Evolutionary conservation across 2,329 filamentous ascomycete genomes (phyloP).

Genomic region (Fusarium illudens): DNA sequence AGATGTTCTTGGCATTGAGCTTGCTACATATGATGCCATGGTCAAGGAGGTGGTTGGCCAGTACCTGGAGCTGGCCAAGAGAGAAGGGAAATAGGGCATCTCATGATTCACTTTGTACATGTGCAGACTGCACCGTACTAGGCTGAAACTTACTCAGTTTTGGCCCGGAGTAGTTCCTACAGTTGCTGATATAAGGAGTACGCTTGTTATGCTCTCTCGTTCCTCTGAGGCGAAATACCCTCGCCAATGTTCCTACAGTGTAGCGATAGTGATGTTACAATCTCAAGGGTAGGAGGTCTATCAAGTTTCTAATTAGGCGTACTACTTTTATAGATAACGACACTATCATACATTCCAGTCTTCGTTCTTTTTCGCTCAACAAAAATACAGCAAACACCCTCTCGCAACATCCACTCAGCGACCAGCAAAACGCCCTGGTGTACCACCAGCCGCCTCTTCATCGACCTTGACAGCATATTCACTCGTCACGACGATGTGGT

Average conservation of each 20-base stretch:
- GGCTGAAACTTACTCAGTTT: too few species aligned
- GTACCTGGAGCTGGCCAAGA: neutral
- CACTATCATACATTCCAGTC: neutral
- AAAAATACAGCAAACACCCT: neutral
- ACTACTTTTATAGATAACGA: neutral
- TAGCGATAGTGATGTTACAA: too few species aligned
- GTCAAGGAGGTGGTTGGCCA: neutral
- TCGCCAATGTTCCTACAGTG: too few species aligned
- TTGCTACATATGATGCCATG: neutral
- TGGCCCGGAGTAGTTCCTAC: too few species aligned
- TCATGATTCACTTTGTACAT: too few species aligned
- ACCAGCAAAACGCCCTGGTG: neutral
- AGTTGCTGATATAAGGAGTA: too few species aligned
- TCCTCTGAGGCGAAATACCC: too few species aligned
- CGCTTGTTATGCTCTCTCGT: too few species aligned
- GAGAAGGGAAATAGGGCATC: neutral
- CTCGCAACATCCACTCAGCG: neutral
- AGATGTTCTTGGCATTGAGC: neutral
- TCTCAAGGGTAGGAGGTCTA: too few species aligned
- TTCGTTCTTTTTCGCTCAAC: neutral
- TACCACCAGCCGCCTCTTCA: neutral
- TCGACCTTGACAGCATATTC: conserved; percentile 6
- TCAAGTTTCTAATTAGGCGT: neutral
- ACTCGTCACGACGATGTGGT: conserved; percentile 2
- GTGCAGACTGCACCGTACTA: too few species aligned